phyloP scores from a whole-genome alignment of 768 basidiomycete species.

The Myochromella boudieri region DNA sequence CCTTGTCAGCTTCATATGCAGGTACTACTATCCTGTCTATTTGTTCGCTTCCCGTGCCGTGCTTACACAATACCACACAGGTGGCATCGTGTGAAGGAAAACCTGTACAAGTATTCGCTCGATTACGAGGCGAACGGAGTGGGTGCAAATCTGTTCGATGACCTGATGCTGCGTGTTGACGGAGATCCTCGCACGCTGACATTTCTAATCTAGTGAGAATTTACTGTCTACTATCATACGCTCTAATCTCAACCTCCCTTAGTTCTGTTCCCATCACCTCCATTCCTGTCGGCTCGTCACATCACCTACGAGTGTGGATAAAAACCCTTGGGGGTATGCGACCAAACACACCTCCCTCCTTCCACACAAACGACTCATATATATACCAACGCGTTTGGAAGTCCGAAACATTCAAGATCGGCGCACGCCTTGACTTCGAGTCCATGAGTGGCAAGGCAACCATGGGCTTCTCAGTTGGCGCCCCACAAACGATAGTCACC shows the following conservation, averaged over 20 bases:
- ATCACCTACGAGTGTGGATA: conserved; percentile 66
- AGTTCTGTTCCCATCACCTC: conserved; percentile 59
- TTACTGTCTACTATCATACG: conserved; percentile 5
- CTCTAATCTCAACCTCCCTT: conserved; percentile 6
- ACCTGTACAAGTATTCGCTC: conserved; percentile 53
- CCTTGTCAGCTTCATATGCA: conserved; percentile 53
- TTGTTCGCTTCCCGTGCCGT: neutral
- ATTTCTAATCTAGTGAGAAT: conserved; percentile 61
- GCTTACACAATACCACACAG: conserved; percentile 28
- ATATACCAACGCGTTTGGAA: conserved; percentile 70
- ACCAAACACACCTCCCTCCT: conserved; percentile 26
- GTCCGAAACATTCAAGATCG: conserved; percentile 60
- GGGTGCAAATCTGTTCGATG: conserved; percentile 52
- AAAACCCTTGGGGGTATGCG: conserved; percentile 41
- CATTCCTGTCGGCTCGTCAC: conserved; percentile 54
- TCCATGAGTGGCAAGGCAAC: conserved; percentile 47
- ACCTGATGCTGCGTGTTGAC: conserved; percentile 51
- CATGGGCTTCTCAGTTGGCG: conserved; percentile 44
- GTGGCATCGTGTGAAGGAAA: conserved; percentile 46
- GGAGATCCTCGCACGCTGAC: conserved; percentile 51
- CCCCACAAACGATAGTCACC: conserved; percentile 35
- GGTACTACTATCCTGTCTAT: conserved; percentile 31
- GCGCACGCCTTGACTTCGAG: conserved; percentile 54
- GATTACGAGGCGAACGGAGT: conserved; percentile 69
- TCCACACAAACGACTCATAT: conserved; percentile 48